phyloP scores from a whole-genome alignment of 805 yeast species.

The Grigorovia transvaalensis region DNA sequence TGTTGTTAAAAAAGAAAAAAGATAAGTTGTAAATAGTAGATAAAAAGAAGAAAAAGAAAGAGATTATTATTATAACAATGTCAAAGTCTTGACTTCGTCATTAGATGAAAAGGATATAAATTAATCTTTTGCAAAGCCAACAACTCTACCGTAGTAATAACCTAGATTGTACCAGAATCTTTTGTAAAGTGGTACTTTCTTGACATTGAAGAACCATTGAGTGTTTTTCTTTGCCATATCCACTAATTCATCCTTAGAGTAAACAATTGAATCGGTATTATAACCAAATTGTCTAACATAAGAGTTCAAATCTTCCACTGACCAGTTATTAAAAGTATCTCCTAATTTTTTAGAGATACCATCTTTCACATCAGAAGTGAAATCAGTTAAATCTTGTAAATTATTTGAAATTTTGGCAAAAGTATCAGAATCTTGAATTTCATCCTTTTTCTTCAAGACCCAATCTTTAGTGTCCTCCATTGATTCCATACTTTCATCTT shows the following conservation, averaged over 20 bases:
- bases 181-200: conserved; percentile 21
- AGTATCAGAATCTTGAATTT: conserved; percentile 6
- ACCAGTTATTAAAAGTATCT: conserved; percentile 32
- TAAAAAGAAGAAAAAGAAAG: too few relatives aligned
- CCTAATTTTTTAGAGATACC: conserved; percentile 14
- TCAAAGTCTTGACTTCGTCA: too few relatives aligned
- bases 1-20: neutral
- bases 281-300: conserved; percentile 37
- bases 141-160: neutral
- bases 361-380: conserved; percentile 8
- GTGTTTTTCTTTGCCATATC: conserved; percentile 34
- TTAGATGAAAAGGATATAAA: neutral
- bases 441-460: conserved; percentile 19
- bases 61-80: too few relatives aligned
- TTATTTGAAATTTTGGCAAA: conserved; percentile 4
- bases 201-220: conserved; percentile 27
- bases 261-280: conserved; percentile 11
- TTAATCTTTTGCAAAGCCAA: neutral
- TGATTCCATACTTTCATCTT: conserved; percentile 2
- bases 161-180: conserved; percentile 5
- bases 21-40: too few relatives aligned
- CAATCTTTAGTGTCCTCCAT: conserved; percentile 23
- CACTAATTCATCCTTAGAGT: conserved; percentile 29
- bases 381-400: conserved; percentile 5
- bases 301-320: conserved; percentile 33